Evolutionary conservation across 202 grass and related monocot species (phyloP), one percentile per base, ranked within the genome.

Genomic region (Panicum hallii): DNA sequence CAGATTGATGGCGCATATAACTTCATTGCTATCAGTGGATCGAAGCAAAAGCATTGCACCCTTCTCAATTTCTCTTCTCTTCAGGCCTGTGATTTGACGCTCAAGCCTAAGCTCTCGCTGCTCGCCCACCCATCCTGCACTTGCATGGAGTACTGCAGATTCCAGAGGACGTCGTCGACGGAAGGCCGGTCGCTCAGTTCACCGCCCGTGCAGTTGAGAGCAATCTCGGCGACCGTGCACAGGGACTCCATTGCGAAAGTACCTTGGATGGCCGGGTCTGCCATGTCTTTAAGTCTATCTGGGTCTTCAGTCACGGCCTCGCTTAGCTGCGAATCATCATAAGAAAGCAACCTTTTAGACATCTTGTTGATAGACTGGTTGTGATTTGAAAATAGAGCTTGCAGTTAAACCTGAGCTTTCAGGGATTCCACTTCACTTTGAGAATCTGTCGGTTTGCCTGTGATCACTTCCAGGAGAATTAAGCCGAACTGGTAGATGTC

Each of bases 111-210:
- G 87, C 87, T 95, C 62, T 94, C 95, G 54, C 91, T 95, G 83
- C 90, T 93, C 20, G 93, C 91, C 93, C 96, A 99, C 3, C 93
- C 96, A 48, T 99, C 93, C 81, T 99, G 96, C 63, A 99, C 91
- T 38, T 99, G 96, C 80, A 90, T 90, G 19, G 96, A 94, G 82
- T 96, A 99, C 80, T 94, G 96, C 56, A 99, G 79, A 64, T 99
- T 99, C 96, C 96, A 99, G 41, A 99, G 81, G 14, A 99, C 79
- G 16, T 99, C 96, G 44, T 99, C 96, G 0, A 96, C 84, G 46
- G 96, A 94, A 9, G 96, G 96, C 53, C 93, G 90, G 38, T 86
- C 46, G 74, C 36, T 83, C 0, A 63, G 84, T 45, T 88, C 67
- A 55, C 75, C 20, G 4, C 84, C 79, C 23, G 80, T 85, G 88